phyloP scores from a whole-genome alignment of 2,329 filamentous ascomycete genomes.

The Aureobasidium lini region DNA sequence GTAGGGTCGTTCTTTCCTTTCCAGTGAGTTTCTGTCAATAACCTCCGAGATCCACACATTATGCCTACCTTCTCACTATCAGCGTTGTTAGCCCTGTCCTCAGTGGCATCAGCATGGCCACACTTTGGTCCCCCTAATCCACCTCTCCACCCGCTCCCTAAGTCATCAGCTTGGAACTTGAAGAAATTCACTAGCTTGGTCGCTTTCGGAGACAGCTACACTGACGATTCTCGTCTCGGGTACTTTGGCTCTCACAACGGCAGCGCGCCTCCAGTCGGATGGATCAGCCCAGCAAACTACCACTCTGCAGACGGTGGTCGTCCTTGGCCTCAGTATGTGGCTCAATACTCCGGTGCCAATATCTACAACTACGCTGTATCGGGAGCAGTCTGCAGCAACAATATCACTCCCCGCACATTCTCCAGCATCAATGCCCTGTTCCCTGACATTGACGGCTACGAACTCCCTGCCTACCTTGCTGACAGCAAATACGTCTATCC shows the following conservation, averaged over 20 bases:
- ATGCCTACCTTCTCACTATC: conserved; percentile 1
- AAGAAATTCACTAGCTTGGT: conserved; percentile 55
- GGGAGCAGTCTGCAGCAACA: conserved; percentile 66
- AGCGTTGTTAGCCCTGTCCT: neutral
- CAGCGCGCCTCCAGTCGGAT: conserved; percentile 56
- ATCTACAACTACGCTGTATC: conserved; percentile 63
- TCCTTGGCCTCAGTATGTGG: conserved; percentile 61
- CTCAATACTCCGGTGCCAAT: conserved; percentile 49
- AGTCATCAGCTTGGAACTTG: conserved; percentile 28
- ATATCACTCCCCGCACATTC: conserved; percentile 52
- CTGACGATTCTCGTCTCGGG: conserved; percentile 59
- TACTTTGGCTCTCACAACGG: conserved; percentile 57
- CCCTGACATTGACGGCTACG: conserved; percentile 46
- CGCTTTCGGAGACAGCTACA: conserved; percentile 69
- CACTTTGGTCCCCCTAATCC: conserved; percentile 2
- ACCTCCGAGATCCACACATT: neutral
- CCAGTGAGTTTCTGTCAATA: neutral
- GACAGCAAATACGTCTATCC: conserved; percentile 30
- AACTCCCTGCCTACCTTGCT: conserved; percentile 41
- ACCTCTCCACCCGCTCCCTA: neutral
- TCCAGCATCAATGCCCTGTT: conserved; percentile 46
- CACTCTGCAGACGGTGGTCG: conserved; percentile 57
- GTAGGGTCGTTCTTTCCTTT: neutral
- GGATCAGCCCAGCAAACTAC: conserved; percentile 37
- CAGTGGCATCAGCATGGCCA: conserved; percentile 6